Base-by-base conservation (phyloP, 2,329 filamentous ascomycete species). In the Colletotrichum brevisporum region DNA sequence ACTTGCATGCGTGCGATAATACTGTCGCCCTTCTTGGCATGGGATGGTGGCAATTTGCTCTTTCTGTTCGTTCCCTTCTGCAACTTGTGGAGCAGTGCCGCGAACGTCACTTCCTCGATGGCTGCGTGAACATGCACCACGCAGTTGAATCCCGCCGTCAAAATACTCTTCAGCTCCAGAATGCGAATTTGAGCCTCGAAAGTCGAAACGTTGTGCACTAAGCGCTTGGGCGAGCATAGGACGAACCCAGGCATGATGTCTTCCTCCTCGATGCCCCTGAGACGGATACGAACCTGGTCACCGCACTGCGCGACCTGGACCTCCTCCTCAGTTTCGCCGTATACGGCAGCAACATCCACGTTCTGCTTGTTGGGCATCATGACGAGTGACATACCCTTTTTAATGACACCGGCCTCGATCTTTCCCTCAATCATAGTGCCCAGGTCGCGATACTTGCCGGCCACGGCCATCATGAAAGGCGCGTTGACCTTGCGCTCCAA, bases 381-480 rank as follows among this genome's bases (percentile, higher is more conserved):
- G 68, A 97, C 83, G 77, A 97, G 90, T 70, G 83, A 90, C 83
- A 92, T 91, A 71, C 91, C 91, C 88, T 98, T 98, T 86, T 96
- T 96, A 80, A 97, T 87, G 54, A 98, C 92, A 79, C 94, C 95
- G 18, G 95, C 93, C 82, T 99, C 96, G 73, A 99, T 93, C 87
- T 98, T 97, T 74, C 96, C 96, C 84, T 99, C 97, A 50, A 98
- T 89, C 89, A 99, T 94, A 71, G 96, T 99, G 76, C 96, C 96
- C 88, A 99, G 92, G 79, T 99, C 97, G 75, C 93, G 90, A 85
- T 98, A 99, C 84, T 99, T 99, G 82, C 94, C 94, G 72, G 93
- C 93, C 73, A 99, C 88, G 9, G 96, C 93, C 95, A 99, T 98
- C 96, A 99, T 98, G 87, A 99, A 98, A 10, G 96, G 95, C 2